Evolutionary conservation across 106 monocot species (phyloP), one percentile per base, ranked within the genome.

Genomic region (Apostasia shenzhenica): DNA sequence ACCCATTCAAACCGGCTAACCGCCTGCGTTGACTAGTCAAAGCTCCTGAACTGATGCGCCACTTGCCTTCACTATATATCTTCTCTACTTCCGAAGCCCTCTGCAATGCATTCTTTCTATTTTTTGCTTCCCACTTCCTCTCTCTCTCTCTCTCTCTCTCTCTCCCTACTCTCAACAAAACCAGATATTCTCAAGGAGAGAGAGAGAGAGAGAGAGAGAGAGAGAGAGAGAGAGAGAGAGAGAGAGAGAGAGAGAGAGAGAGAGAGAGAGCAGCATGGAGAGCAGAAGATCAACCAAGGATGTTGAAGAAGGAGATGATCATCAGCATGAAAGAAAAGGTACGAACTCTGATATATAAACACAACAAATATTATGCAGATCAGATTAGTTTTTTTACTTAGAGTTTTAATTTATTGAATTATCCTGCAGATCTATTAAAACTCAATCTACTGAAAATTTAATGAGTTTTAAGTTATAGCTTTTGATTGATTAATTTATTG

Each of bases 321-420:
- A 26, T 26, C 26, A 62, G 4, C 62, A 62, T 62, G 62, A 62
- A 62, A 62, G 62, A 62, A 62, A 62, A 62, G 62, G 62, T 62
- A 62, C 5, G 1, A 51, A 51, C 8, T 51, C 10, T 51, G 6
- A 51, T 51, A 51, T 51, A 8, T 3, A 2, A 51, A 51, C 6
- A 8, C 0, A 51, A 10, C 6, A 10, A 51, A 51, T 8, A 51
- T 51, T 26, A 26, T 26, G 26, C 0, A 26, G 26, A n/a, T n/a
- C n/a, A 26, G 26, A 26, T 26, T 26, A 26, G 26, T 26, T 26
- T 26, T 0, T 26, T 26, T 26, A 26, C 0, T 26, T 26, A 26
- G 26, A 26, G 26, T 26, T 26, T 26, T 26, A 26, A 26, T 26
- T 26, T 26, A 26, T 26, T 26, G 26, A 26, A 26, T 26, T 26